Percentiles rank a stretch among this genome's conserved stretches.
These are phyloP conservation scores for Miamiensis avidus DNA, from an alignment of 169 alveolate genomes.

Conservation along the genomic window DNA sequence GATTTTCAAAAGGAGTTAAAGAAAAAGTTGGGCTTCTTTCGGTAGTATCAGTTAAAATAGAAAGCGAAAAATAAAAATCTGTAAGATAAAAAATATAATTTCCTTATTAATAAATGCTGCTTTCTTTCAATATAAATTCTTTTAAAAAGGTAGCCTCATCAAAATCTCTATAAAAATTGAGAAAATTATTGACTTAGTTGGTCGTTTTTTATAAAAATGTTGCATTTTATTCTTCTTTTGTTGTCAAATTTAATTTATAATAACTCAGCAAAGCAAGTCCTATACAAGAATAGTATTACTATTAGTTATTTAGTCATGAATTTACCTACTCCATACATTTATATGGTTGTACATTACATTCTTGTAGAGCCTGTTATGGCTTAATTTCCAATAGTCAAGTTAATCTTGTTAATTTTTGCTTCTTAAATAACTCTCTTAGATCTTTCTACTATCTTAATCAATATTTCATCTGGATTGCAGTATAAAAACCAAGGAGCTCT, in stretches of 20 bases:
- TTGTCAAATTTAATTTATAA: background rate
- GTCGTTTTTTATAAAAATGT: conserved; percentile 20
- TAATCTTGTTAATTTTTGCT: conserved; percentile 32
- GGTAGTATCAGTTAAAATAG: conserved; percentile 42
- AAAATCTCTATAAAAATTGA: conserved; percentile 11
- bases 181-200: background rate
- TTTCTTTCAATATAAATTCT: conserved; percentile 23
- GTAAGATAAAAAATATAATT: conserved; percentile 34
- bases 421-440: conserved; percentile 25
- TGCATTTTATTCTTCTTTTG: conserved; percentile 2
- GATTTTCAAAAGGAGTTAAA: conserved; percentile 42
- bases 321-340: conserved; percentile 25
- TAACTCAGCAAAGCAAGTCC: conserved; percentile 31
- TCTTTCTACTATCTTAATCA: conserved; percentile 19
- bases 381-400: conserved; percentile 30
- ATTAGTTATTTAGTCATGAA: too few species aligned
- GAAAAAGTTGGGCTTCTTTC: conserved; percentile 49
- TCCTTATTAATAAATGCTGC: conserved; percentile 11
- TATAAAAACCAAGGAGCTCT: conserved; percentile 39
- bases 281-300: background rate
- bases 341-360: conserved; percentile 43
- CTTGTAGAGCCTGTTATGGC: conserved; percentile 47
- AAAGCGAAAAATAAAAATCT: conserved; percentile 21
- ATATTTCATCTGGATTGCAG: conserved; percentile 45
- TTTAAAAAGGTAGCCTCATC: conserved; percentile 11